These are phyloP conservation scores for Flaveria bidentis DNA, from an alignment of 129 eudicot species.

Conservation along the genomic window DNA sequence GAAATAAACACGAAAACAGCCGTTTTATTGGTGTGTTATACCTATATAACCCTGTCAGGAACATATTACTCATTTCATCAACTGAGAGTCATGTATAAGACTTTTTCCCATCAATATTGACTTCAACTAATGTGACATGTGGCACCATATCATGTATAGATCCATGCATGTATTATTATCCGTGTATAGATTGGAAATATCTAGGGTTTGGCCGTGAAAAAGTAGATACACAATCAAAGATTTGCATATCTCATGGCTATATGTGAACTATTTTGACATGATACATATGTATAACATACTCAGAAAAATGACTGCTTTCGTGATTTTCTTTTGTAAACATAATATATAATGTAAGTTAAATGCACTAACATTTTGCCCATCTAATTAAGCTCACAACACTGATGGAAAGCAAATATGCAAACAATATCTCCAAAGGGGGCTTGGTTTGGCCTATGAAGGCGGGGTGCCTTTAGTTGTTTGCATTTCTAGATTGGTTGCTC, in stretches of 20 bases:
- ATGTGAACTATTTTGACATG: background rate
- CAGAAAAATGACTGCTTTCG: background rate
- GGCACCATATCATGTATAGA: background rate
- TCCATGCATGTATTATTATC: background rate
- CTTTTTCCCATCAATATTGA: background rate
- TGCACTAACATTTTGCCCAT: slow-evolving; percentile 5
- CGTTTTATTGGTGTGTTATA: background rate
- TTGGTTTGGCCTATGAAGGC: slow-evolving; percentile 59
- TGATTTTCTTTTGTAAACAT: background rate
- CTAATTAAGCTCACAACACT: slow-evolving; percentile 47
- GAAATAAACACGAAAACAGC: background rate
- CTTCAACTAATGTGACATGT: background rate
- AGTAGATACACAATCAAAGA: background rate
- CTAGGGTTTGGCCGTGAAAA: background rate
- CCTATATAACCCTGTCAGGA: background rate
- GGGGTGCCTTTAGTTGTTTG: slow-evolving; percentile 78
- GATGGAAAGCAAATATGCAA: slow-evolving; percentile 73
- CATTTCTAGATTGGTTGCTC: slow-evolving; percentile 85
- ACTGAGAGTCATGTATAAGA: background rate
- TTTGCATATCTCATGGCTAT: background rate
- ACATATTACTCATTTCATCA: background rate
- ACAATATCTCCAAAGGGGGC: slow-evolving; percentile 69
- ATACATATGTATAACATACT: background rate
- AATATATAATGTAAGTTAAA: background rate
- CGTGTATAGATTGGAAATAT: background rate